A percentile compares a stretch with the other conserved stretches of the same genome.
These are phyloP conservation scores for Saccharomyces hybrid DNA, from an alignment of 1,139 yeast species.

Conservation along the genomic window DNA sequence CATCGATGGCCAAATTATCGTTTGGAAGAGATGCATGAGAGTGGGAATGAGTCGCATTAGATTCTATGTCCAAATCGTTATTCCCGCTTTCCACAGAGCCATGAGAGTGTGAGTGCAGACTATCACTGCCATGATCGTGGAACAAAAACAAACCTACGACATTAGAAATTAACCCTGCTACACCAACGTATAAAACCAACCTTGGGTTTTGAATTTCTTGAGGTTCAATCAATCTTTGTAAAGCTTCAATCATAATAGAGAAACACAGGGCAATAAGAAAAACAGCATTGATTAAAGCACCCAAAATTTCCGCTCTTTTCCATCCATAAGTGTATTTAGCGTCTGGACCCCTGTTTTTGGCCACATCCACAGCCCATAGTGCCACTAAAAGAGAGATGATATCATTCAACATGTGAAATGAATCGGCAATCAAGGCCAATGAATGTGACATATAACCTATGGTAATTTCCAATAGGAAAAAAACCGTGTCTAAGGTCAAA, in stretches of 20 bases:
- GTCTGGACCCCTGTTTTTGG: slow-evolving; percentile 75
- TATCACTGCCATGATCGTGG: slow-evolving; percentile 66
- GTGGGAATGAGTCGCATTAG: slow-evolving; percentile 18
- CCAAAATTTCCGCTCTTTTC: slow-evolving; percentile 92
- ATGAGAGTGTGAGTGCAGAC: slow-evolving; percentile 46
- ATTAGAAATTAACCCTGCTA: slow-evolving; percentile 75
- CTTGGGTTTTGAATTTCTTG: slow-evolving; percentile 72
- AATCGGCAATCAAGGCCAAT: slow-evolving; percentile 86
- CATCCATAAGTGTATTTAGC: slow-evolving; percentile 89
- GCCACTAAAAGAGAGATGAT: slow-evolving; percentile 85
- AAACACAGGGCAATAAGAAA: slow-evolving; percentile 86
- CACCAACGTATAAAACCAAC: slow-evolving; percentile 72
- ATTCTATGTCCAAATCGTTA: slow-evolving; percentile 40
- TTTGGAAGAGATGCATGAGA: slow-evolving; percentile 21
- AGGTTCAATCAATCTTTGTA: slow-evolving; percentile 80
- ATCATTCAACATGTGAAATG: slow-evolving; percentile 96
- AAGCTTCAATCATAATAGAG: slow-evolving; percentile 85
- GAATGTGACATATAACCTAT: slow-evolving; percentile 88
- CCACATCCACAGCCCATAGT: slow-evolving; percentile 91
- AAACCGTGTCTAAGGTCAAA: slow-evolving; percentile 66
- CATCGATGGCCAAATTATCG: slow-evolving; percentile 8
- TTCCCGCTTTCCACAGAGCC: not conserved
- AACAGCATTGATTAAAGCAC: slow-evolving; percentile 90
- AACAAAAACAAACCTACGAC: slow-evolving; percentile 75
- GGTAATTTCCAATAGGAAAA: slow-evolving; percentile 78